These are phyloP conservation scores for Aureobasidium sp. DNA, from an alignment of 2,329 filamentous ascomycete genomes.

Conservation along the genomic window DNA sequence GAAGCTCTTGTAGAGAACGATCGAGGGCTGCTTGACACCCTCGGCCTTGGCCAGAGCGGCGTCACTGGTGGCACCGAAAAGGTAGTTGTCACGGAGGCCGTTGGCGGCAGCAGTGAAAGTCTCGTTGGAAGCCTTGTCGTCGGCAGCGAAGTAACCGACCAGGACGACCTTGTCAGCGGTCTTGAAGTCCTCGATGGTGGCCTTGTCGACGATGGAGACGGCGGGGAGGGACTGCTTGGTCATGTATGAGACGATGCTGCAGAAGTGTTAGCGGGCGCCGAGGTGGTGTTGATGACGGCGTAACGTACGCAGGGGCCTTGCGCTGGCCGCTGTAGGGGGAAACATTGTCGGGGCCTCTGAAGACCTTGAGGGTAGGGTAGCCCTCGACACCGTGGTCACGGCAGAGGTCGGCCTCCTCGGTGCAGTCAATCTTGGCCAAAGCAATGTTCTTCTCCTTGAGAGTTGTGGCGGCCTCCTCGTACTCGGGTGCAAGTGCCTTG, in stretches of 20 bases:
- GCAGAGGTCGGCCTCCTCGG: conserved; percentile 87
- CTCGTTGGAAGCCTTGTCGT: conserved; percentile 77
- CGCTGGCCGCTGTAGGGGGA: conserved; percentile 79
- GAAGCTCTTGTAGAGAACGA: conserved; percentile 96
- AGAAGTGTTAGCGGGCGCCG: neutral
- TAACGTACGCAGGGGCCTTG: conserved; percentile 60
- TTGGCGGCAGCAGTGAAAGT: conserved; percentile 69
- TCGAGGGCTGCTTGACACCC: conserved; percentile 74
- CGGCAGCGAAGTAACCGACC: conserved; percentile 73
- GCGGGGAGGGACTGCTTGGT: conserved; percentile 93
- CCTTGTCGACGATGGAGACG: conserved; percentile 72
- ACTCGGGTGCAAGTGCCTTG: conserved; percentile 93
- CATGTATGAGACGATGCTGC: conserved; percentile 74
- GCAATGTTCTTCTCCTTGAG: conserved; percentile 83
- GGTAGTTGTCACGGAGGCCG: conserved; percentile 76
- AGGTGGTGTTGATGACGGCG: neutral
- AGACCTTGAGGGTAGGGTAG: conserved; percentile 98
- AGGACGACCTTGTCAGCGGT: conserved; percentile 93
- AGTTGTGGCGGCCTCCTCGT: conserved; percentile 74
- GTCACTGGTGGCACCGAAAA: conserved; percentile 84
- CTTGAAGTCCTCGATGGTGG: conserved; percentile 92
- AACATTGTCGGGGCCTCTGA: conserved; percentile 79
- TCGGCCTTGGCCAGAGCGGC: conserved; percentile 78
- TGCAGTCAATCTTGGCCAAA: conserved; percentile 88
- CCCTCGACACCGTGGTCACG: conserved; percentile 84